Percentiles rank a stretch among this genome's conserved stretches.
Conservation (phyloP, 768 basidiomycete species). For the Cystofilobasidium ferigula region DNA sequence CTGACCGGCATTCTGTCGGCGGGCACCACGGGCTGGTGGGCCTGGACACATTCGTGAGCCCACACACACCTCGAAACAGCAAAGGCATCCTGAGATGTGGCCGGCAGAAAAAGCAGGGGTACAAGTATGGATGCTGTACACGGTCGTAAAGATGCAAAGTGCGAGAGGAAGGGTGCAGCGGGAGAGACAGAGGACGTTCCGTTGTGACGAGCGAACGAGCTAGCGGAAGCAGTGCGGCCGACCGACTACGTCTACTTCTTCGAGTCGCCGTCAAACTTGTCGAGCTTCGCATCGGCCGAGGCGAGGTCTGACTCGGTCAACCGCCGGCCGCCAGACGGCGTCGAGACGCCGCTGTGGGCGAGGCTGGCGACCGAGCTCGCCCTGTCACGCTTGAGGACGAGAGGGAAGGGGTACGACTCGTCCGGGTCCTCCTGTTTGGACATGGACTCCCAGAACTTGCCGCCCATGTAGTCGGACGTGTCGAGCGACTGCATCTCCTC, state of each 20-base stretch:
- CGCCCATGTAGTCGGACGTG: constrained; percentile 46
- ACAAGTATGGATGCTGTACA: not conserved
- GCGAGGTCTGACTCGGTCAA: constrained; percentile 23
- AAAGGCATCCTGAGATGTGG: not conserved
- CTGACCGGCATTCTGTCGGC: not conserved
- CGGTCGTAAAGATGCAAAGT: not conserved
- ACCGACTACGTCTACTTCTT: not conserved
- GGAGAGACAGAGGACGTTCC: not conserved
- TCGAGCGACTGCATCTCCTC: constrained; percentile 73
- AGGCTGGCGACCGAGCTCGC: constrained; percentile 45
- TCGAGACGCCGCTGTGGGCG: constrained; percentile 39
- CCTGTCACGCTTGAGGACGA: constrained; percentile 37
- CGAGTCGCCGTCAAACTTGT: constrained; percentile 2
- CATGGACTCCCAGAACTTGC: constrained; percentile 38
- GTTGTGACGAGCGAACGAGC: not conserved
- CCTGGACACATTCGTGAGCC: not conserved
- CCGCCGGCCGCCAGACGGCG: constrained; percentile 17
- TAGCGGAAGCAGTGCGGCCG: not conserved
- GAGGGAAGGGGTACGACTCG: constrained; percentile 39
- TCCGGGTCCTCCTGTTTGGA: constrained; percentile 75
- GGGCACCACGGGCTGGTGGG: not conserved
- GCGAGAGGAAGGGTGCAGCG: too few relatives aligned
- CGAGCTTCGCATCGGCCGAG: constrained; percentile 20
- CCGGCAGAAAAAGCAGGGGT: not conserved
- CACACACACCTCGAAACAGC: not conserved